Percentiles rank a stretch among this genome's conserved stretches.
Evolutionary conservation across 345 rosid species (phyloP).

Genomic region (Schrenkiella parvula): DNA sequence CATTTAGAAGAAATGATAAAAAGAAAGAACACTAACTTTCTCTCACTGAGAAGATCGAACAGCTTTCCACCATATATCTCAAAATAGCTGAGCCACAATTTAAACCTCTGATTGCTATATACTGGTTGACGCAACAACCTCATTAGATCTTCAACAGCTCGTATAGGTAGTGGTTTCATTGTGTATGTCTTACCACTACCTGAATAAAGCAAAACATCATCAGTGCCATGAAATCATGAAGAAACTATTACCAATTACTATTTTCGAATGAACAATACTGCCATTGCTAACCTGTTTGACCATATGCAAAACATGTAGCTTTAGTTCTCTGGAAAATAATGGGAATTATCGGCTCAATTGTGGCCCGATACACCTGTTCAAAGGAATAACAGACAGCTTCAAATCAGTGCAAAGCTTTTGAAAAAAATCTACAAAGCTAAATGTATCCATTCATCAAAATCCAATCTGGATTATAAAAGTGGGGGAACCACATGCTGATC

Average conservation of each 20-base stretch:
- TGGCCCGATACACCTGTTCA: slow-evolving; percentile 74
- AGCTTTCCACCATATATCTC: slow-evolving; percentile 99
- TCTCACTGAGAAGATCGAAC: slow-evolving; percentile 87
- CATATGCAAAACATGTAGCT: slow-evolving; percentile 99
- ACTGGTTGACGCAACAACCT: slow-evolving; percentile 87
- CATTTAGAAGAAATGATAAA: not conserved
- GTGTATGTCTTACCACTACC: slow-evolving; percentile 98
- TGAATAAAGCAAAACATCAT: slow-evolving; percentile 34
- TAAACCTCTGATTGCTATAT: slow-evolving; percentile 76
- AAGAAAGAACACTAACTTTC: slow-evolving; percentile 60
- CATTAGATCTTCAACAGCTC: slow-evolving; percentile 85
- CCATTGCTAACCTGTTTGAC: slow-evolving; percentile 78
- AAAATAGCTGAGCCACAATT: slow-evolving; percentile 95
- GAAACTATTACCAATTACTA: not conserved
- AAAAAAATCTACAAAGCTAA: not conserved
- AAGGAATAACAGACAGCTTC: not conserved
- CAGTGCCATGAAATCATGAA: slow-evolving; percentile 6
- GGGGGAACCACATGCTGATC: slow-evolving; percentile 1
- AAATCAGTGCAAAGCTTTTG: slow-evolving; percentile 9
- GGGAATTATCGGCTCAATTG: slow-evolving; percentile 96
- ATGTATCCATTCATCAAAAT: not conserved
- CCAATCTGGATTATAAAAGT: not conserved
- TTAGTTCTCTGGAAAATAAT: slow-evolving; percentile 90
- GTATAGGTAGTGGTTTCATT: slow-evolving; percentile 91
- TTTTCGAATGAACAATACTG: not conserved